These are phyloP conservation scores for Rutidosis leptorrhynchoides DNA, from an alignment of 129 eudicot species.

Conservation along the genomic window DNA sequence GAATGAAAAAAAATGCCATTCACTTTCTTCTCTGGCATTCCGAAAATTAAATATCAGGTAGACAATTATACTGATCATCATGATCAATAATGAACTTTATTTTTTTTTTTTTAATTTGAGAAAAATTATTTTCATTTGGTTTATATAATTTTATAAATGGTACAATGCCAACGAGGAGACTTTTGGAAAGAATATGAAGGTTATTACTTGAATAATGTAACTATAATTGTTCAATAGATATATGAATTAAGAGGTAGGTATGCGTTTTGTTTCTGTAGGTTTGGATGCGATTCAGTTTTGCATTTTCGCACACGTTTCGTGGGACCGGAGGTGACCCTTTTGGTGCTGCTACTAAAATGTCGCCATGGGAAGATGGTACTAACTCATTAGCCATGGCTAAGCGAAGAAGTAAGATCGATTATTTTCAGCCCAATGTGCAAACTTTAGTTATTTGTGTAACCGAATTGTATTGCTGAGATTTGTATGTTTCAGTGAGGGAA, in stretches of 20 bases:
- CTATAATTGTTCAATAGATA: constrained; percentile 7
- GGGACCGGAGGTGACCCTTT: constrained; percentile 95
- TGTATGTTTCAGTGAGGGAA: constrained; percentile 71
- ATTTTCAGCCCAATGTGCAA: background rate
- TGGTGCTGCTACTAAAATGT: constrained; percentile 78
- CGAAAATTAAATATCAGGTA: constrained; percentile 93
- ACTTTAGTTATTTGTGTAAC: background rate
- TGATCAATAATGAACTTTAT: background rate
- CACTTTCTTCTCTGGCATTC: constrained; percentile 88
- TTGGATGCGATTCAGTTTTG: constrained; percentile 93
- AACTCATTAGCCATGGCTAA: constrained; percentile 86
- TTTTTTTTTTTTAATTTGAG: constrained; percentile 5
- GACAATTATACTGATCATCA: background rate
- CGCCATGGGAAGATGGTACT: constrained; percentile 99
- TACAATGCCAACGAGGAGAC: constrained; percentile 86
- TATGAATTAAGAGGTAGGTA: background rate
- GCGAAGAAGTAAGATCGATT: constrained; percentile 68
- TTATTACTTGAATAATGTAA: constrained; percentile 19
- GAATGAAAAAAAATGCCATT: too few species aligned
- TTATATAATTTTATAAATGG: constrained; percentile 47
- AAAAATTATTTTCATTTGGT: background rate
- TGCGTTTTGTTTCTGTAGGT: constrained; percentile 41
- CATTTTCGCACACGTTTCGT: constrained; percentile 98
- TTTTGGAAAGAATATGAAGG: constrained; percentile 95
- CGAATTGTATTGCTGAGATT: background rate